Evolutionary conservation across 2,329 filamentous ascomycete genomes (phyloP).

Genomic region (Colletotrichum camelliae): DNA sequence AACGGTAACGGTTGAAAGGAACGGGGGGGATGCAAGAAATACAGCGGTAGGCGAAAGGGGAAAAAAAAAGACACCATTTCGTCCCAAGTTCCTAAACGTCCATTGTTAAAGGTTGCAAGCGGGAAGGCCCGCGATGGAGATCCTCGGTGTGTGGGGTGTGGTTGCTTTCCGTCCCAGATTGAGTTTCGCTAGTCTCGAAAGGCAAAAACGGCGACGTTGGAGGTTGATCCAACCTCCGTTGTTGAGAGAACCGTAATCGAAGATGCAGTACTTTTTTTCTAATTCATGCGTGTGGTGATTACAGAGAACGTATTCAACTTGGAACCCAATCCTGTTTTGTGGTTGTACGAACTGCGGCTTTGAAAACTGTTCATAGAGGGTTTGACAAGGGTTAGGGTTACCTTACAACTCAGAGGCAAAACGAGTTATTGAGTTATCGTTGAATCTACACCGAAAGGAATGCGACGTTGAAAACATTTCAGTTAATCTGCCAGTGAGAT

Average conservation of each 20-base stretch:
- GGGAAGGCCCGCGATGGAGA: background rate
- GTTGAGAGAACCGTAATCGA: background rate
- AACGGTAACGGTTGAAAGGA: background rate
- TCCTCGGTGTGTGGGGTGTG: background rate
- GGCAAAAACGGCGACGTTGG: background rate
- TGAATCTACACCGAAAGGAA: background rate
- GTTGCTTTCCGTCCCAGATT: background rate
- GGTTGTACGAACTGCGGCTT: background rate
- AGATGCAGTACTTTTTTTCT: background rate
- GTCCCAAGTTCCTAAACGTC: background rate
- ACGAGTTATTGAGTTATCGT: too few species aligned
- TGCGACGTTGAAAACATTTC: background rate
- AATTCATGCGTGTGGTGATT: background rate
- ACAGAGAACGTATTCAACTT: background rate
- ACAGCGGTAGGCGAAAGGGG: background rate
- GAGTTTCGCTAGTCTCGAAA: background rate
- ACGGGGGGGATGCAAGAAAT: background rate
- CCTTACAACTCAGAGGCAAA: too few species aligned
- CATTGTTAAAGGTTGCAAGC: background rate
- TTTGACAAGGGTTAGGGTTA: background rate
- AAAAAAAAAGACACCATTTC: background rate
- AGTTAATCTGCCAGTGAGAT: rapidly evolving
- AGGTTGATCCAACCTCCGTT: background rate
- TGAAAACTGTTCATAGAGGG: background rate
- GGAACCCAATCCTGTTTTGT: rapidly evolving